Base-by-base conservation (phyloP, 768 basidiomycete species). In the Serendipita sp. region DNA sequence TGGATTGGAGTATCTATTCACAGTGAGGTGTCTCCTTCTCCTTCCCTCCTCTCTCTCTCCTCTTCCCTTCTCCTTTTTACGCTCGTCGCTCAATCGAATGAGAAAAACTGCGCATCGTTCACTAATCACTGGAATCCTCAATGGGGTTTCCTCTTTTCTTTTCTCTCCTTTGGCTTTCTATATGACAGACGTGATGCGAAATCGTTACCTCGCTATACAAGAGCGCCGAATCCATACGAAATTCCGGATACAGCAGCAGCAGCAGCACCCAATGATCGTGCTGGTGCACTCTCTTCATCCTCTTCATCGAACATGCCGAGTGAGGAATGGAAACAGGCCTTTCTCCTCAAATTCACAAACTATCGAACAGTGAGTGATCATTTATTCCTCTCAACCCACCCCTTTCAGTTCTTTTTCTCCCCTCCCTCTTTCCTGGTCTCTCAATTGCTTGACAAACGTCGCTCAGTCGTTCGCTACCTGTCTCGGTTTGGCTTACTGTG, bases 1-100 rank as follows among this genome's bases (percentile, higher is more conserved):
- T 72, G 89, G 89, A 2, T 66, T 86, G 78, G 79, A 90, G 67
- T 90, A 91, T 70, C 76, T 91, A 44, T 90, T 90, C 72, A 81
- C 81, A 60, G 89, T 90, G 45, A 80, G 89, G 89, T 88, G 69
- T 60, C 75, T 67, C 58, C 56, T 48, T 17, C 28, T 4, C 14
- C 53, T 3, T 34, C 14, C 43, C 17, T 2, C 31, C 5, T 31
- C 53, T 58, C 9, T n/a, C 22, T 28, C 11, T 31, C 53, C 33
- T 58, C 33, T 28, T 24, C 17, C 62, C 42, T 42, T 58, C 31
- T n/a, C n/a, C n/a, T n/a, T n/a, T n/a, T n/a, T n/a, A n/a, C n/a
- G n/a, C n/a, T n/a, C n/a, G n/a, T n/a, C n/a, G n/a, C n/a, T n/a
- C n/a, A n/a, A n/a, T n/a, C n/a, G n/a, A n/a, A n/a, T n/a, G n/a